Percentiles rank a stretch among this genome's conserved stretches.
phyloP scores from a whole-genome alignment of 2,329 filamentous ascomycete genomes.

The Trichophyton equinum region DNA sequence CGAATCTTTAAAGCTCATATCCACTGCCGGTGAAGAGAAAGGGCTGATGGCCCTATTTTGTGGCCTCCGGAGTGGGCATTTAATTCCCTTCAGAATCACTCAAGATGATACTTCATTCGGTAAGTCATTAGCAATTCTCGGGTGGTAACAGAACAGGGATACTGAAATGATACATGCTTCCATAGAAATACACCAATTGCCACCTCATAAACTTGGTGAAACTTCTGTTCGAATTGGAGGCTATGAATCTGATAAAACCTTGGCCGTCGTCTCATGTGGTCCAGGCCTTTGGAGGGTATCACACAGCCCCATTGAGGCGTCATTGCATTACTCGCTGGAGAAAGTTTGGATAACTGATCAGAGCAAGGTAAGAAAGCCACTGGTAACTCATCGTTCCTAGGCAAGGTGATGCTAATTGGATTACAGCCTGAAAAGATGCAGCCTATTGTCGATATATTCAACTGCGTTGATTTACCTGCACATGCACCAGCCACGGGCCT shows the following conservation, averaged over 20 bases:
- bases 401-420: constrained; percentile 3
- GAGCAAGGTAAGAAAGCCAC: constrained; percentile 24
- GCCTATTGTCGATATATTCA: constrained; percentile 23
- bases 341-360: constrained; percentile 33
- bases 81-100: constrained; percentile 20
- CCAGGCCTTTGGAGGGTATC: constrained; percentile 28
- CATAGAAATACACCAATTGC: constrained; percentile 23
- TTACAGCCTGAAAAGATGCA: constrained; percentile 29
- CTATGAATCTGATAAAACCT: constrained; percentile 15
- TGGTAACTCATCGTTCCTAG: too few species aligned
- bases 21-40: constrained; percentile 11
- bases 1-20: constrained; percentile 24
- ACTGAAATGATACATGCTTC: background rate
- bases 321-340: constrained; percentile 20
- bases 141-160: background rate
- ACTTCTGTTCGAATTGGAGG: constrained; percentile 27
- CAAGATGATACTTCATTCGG: background rate
- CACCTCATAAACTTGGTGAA: constrained; percentile 23
- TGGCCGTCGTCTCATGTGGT: constrained; percentile 27
- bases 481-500: constrained; percentile 18
- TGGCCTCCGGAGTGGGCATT: constrained; percentile 34
- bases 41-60: constrained; percentile 27
- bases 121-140: background rate
- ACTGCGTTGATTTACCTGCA: constrained; percentile 22
- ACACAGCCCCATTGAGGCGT: constrained; percentile 17